Conservation (phyloP, 768 basidiomycete species). For the Hygrophoropsis aurantiaca region DNA sequence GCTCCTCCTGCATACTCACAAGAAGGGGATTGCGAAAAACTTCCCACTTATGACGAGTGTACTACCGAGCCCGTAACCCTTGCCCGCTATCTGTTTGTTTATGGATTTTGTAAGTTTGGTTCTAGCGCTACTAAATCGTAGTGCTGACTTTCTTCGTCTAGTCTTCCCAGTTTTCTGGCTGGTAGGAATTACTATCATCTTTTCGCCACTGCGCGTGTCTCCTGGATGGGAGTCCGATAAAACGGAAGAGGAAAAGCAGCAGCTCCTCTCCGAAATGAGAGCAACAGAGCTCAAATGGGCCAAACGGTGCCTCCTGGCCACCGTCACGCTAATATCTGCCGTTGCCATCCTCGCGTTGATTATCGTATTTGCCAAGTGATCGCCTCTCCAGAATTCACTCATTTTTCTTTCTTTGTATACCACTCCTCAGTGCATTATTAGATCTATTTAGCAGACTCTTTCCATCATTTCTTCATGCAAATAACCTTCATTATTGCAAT, state of each 20-base stretch:
- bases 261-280: constrained; percentile 48
- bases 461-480: too few relatives aligned
- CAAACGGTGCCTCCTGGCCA: constrained; percentile 52
- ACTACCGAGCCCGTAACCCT: constrained; percentile 51
- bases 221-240: constrained; percentile 58
- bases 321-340: constrained; percentile 43
- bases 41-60: constrained; percentile 20
- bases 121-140: neutral
- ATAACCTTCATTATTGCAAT: too few relatives aligned
- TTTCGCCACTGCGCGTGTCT: constrained; percentile 48
- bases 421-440: too few relatives aligned
- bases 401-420: too few relatives aligned
- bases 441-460: too few relatives aligned
- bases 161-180: constrained; percentile 67
- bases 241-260: constrained; percentile 48
- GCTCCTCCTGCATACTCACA: constrained; percentile 46
- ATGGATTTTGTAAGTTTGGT: constrained; percentile 54
- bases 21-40: constrained; percentile 35
- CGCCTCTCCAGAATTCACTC: too few relatives aligned
- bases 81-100: constrained; percentile 61
- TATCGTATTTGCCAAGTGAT: constrained; percentile 12
- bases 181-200: constrained; percentile 54
- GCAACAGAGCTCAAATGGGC: constrained; percentile 57
- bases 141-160: constrained; percentile 17
- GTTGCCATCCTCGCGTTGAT: constrained; percentile 28